Base-by-base conservation (phyloP, 2,329 filamentous ascomycete species). In the Karstenula rhodostoma region DNA sequence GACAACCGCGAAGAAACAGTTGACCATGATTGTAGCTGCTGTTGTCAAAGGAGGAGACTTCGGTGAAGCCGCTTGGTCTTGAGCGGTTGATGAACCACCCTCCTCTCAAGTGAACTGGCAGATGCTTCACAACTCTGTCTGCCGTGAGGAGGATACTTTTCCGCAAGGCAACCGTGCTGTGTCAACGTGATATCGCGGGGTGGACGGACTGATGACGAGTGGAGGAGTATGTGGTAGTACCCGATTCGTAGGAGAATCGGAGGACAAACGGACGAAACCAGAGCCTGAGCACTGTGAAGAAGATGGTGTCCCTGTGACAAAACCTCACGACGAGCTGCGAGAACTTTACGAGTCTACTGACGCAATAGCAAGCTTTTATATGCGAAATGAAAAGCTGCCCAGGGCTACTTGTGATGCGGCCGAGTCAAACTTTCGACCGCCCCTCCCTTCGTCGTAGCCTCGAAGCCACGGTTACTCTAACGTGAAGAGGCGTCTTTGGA, bases 401-500 rank as follows among this genome's bases (percentile, higher is more conserved):
- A 43, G 37, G 56, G 49, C 56, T 42, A 27, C 25, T n/a, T 33
- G 19, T 32, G 25, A 52, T 35, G 47, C 56, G 47, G 42, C 42
- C 32, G 19, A n/a, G 50, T 43, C 56, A 43, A 46, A 46, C 17
- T 46, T 19, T 51, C 50, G 19, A 55, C 57, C 51, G 51, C 57
- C 51, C 15, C 50, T 55, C 25, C 42, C 49, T 47, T 44, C 17
- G 43, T 55, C 57, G 48, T 58, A 53, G 48, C 56, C 47, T 46
- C n/a, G 13, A 44, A 59, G 57, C 57, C 57, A 59, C 57, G 7
- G 57, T 59, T 59, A 59, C 57, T 59, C 51, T 17, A n/a, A 54
- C 43, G 12, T 22, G 49, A 55, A 55, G 50, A 51, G 57, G 57
- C 57, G 57, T 25, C 48, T 22, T 55, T 58, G 43, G 49, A 40